Base-by-base conservation (phyloP, 768 basidiomycete species). In the Xerocomellus chrysenteron region DNA sequence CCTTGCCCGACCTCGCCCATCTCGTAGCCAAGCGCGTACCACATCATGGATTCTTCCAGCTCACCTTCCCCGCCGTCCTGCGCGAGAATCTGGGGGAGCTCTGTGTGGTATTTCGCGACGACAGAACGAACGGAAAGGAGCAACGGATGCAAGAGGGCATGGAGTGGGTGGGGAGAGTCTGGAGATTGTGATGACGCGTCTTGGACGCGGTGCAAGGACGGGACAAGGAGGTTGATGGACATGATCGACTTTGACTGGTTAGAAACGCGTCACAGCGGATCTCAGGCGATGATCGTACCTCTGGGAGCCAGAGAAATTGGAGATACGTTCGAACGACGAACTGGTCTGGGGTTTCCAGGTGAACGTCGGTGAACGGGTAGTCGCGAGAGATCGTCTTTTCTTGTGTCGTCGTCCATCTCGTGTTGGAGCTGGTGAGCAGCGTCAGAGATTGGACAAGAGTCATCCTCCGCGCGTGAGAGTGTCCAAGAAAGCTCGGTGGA, bases 271-370 rank as follows among this genome's bases (percentile, higher is more conserved):
- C 37, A 2, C 16, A 33, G 40, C 43, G 26, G 24, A 21, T 6
- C 30, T 13, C 4, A 47, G 14, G 11, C 11, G 47, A 46, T 9
- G 48, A n/a, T 6, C 71, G 50, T 60, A 89, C 89, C 74, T 90
- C 82, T 45, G 89, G 88, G 42, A 90, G 78, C 88, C 88, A 91
- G 8, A 91, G 77, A 61, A 86, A 88, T 62, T 90, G 87, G 44
- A 88, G 79, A 68, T 90, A 91, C 4, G 77, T 83, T n/a, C 85
- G 76, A 3, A 75, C 76, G 24, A 86, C 78, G 63, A 79, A 84
- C 58, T 86, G 80, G 17, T 83, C 85, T 17, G 79, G 74, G 0
- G 77, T 74, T 61, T 84, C 82, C 41, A 74, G 59, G 44, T 70
- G 58, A 35, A 76, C 43, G 21, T 78, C 75, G 43, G 64, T 51